Percentiles rank a stretch among this genome's conserved stretches.
Conservation (phyloP, 2,329 filamentous ascomycete genomes). For the Trichoderma simmonsii region DNA sequence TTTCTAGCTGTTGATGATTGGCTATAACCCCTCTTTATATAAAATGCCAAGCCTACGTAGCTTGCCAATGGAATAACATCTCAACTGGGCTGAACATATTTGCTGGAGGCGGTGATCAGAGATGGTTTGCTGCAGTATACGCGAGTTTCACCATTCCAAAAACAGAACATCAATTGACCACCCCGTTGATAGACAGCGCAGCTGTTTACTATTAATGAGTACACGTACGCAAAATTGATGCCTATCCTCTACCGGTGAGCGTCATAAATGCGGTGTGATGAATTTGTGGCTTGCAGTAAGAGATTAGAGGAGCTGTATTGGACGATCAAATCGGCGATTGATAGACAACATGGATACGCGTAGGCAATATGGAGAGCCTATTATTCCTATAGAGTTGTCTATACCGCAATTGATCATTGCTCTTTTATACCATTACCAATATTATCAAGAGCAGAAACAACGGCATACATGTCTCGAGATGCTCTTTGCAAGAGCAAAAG, state of each 20-base stretch:
- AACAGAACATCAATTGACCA: background rate
- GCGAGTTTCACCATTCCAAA: background rate
- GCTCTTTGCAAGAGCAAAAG: background rate
- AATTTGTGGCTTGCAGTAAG: background rate
- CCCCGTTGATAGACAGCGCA: background rate
- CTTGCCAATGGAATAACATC: background rate
- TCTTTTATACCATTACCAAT: background rate
- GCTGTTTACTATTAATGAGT: background rate
- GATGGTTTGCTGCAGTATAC: background rate
- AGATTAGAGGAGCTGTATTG: background rate
- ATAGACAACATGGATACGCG: background rate
- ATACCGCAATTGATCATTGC: background rate
- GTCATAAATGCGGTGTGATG: background rate
- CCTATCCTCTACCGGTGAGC: background rate
- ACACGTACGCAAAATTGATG: background rate
- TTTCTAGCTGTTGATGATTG: background rate
- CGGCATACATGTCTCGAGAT: background rate
- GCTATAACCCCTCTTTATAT: background rate
- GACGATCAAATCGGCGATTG: background rate
- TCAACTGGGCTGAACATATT: background rate
- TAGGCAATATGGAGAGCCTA: background rate
- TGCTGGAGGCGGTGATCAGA: background rate
- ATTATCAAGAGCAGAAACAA: background rate
- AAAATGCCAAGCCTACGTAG: background rate
- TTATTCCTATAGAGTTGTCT: background rate